These are phyloP conservation scores for Chaetomium cochliodes DNA, from an alignment of 495 filamentous ascomycete species.

Conservation along the genomic window DNA sequence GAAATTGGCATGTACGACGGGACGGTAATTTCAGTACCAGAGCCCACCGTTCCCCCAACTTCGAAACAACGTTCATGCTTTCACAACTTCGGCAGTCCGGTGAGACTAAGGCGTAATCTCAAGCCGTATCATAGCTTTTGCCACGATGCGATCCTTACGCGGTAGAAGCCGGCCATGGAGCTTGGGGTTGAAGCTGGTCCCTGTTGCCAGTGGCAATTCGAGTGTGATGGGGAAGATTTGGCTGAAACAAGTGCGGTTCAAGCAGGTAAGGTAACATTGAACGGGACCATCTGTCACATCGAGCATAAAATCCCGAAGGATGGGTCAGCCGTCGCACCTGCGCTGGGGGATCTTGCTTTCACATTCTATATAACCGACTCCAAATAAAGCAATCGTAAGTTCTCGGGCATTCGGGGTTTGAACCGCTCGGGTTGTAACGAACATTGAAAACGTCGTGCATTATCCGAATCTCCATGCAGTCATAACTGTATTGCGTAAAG, in stretches of 20 bases:
- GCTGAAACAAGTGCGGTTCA: slow-evolving; percentile 11
- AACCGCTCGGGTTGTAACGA: background rate
- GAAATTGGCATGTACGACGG: slow-evolving; percentile 4
- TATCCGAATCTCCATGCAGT: background rate
- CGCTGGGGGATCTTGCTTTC: background rate
- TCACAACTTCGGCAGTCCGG: too few species aligned
- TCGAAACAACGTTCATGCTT: too few species aligned
- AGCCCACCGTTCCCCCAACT: background rate
- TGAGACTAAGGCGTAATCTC: too few species aligned
- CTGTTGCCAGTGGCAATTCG: background rate
- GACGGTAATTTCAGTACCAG: background rate
- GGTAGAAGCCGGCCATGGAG: background rate
- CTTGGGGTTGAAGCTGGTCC: background rate
- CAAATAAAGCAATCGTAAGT: background rate
- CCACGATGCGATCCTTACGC: too few species aligned
- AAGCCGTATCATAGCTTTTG: too few species aligned
- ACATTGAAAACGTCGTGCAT: background rate
- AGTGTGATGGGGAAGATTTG: background rate
- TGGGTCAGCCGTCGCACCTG: slow-evolving; percentile 1
- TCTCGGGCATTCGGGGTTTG: background rate
- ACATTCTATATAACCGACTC: background rate
- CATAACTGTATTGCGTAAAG: background rate
- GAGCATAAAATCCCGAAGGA: slow-evolving; percentile 13
- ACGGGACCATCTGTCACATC: slow-evolving; percentile 2
- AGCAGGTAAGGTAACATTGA: slow-evolving; percentile 8